Evolutionary conservation across 768 basidiomycete genomes (phyloP).

Genomic region (Boletus coccyginus): DNA sequence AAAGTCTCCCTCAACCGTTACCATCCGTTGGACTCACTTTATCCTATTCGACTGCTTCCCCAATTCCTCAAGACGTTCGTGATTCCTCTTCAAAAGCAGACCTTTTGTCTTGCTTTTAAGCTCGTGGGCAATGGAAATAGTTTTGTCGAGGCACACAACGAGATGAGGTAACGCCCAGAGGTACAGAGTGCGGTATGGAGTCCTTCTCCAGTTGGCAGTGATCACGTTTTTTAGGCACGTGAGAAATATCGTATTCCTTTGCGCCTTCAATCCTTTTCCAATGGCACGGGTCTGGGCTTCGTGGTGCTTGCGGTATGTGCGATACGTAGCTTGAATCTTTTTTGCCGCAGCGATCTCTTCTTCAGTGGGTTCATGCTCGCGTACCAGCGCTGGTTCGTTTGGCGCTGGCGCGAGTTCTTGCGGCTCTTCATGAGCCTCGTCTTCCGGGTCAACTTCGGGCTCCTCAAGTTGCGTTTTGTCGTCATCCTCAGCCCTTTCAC

Average conservation of each 20-base stretch:
- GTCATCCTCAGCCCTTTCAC: neutral
- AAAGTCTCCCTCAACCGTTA: no score
- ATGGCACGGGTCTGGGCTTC: slow-evolving; percentile 1
- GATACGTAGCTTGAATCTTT: no score
- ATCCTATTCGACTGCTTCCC: no score
- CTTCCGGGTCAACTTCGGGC: neutral
- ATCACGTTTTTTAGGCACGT: slow-evolving; percentile 28
- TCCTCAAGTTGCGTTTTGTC: neutral
- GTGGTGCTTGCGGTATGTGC: no score
- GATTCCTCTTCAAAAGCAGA: no score
- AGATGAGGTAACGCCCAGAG: slow-evolving; percentile 21
- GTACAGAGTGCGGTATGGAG: slow-evolving; percentile 35
- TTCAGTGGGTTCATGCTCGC: neutral
- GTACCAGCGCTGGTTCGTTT: no score
- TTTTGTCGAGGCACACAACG: slow-evolving; percentile 40
- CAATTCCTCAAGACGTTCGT: no score
- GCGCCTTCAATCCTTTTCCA: slow-evolving; percentile 18
- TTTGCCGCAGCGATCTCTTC: slow-evolving; percentile 26
- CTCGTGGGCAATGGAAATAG: slow-evolving; percentile 20
- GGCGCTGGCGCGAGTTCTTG: neutral
- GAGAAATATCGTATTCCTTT: slow-evolving; percentile 24
- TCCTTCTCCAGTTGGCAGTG: slow-evolving; percentile 27
- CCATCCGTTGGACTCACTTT: no score
- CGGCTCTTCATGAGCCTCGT: slow-evolving; percentile 13
- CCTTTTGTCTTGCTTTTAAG: slow-evolving; percentile 22